Evolutionary conservation across 305 asterid species (phyloP).

Genomic region (Solanum hybrid): DNA sequence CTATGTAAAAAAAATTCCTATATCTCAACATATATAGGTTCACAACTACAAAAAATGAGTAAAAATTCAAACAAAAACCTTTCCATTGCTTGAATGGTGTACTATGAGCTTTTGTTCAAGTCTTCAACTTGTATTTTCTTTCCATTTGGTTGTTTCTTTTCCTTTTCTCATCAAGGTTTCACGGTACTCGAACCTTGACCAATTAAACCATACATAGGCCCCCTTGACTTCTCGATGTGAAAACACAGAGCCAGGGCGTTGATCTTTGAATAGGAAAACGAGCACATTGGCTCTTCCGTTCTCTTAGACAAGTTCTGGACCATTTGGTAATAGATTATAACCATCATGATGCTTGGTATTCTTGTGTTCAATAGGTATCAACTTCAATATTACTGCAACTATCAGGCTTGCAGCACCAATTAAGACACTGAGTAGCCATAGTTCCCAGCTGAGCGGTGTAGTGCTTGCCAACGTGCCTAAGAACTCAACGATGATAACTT

Average conservation of each 20-base stretch:
- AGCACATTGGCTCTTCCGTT: neutral
- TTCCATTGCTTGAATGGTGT: neutral
- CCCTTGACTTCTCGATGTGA: neutral
- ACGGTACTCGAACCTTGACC: neutral
- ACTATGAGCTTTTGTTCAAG: neutral
- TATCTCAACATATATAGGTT: neutral
- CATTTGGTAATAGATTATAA: conserved; percentile 52
- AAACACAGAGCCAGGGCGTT: neutral
- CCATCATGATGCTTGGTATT: conserved; percentile 52
- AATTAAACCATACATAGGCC: neutral
- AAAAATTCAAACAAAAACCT: neutral
- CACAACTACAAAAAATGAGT: neutral
- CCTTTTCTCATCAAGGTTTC: neutral
- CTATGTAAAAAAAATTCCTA: neutral
- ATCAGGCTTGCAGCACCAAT: conserved; percentile 63
- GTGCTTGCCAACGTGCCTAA: conserved; percentile 90
- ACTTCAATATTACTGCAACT: conserved; percentile 62
- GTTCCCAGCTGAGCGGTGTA: conserved; percentile 59
- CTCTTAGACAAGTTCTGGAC: conserved; percentile 53
- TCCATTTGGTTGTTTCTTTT: neutral
- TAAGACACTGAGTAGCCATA: conserved; percentile 58
- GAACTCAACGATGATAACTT: conserved; percentile 73
- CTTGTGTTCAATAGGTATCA: conserved; percentile 46
- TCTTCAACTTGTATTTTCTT: neutral
- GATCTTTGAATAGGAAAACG: neutral